Percentiles rank a stretch among this genome's conserved stretches.
Evolutionary conservation across 495 filamentous ascomycete genomes (phyloP).

Genomic region (Penicillium cinerascens): DNA sequence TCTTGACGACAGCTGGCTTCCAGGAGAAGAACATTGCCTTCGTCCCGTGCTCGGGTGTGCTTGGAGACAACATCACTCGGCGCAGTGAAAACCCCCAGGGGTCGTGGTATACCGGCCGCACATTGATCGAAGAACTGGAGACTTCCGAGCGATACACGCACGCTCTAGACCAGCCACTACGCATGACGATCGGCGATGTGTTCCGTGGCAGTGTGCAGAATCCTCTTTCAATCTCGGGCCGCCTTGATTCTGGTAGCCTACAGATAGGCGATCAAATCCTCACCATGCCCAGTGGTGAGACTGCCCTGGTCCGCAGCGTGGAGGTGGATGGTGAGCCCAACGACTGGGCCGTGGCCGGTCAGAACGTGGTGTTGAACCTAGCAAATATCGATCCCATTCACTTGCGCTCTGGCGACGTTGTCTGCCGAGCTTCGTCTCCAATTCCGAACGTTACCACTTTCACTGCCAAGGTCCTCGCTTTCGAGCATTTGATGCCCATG

Average conservation of each 20-base stretch:
- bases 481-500: conserved; percentile 86
- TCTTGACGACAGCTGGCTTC: conserved; percentile 79
- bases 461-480: conserved; percentile 78
- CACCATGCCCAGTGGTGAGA: conserved; percentile 75
- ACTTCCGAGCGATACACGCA: conserved; percentile 67
- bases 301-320: conserved; percentile 70
- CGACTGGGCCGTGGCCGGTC: conserved; percentile 95
- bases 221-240: conserved; percentile 76
- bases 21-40: conserved; percentile 74
- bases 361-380: conserved; percentile 80
- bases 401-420: conserved; percentile 77
- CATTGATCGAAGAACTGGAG: conserved; percentile 80
- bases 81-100: conserved; percentile 53
- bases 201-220: conserved; percentile 74
- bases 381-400: conserved; percentile 81
- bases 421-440: conserved; percentile 66
- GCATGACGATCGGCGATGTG: conserved; percentile 78
- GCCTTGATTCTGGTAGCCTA: conserved; percentile 77
- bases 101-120: conserved; percentile 76
- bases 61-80: conserved; percentile 78
- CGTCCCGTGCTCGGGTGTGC: conserved; percentile 83
- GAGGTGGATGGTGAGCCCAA: conserved; percentile 65
- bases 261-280: conserved; percentile 80
- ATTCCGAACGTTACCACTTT: conserved; percentile 68
- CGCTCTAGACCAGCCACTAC: conserved; percentile 72